These are phyloP conservation scores for Erodium moschatum DNA, from an alignment of 441 rosid genomes.

Conservation along the genomic window DNA sequence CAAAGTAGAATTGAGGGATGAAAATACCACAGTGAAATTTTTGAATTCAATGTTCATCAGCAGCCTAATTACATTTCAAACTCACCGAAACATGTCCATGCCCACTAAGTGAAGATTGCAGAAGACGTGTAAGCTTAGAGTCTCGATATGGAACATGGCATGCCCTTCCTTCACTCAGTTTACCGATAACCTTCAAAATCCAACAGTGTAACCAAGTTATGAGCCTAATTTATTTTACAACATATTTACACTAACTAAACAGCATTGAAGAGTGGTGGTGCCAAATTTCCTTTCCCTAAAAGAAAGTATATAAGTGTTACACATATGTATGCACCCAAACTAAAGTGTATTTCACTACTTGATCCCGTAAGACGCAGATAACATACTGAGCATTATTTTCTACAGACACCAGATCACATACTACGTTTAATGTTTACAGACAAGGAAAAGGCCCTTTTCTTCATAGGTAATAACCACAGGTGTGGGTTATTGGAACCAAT, in stretches of 20 bases:
- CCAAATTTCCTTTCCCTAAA: neutral
- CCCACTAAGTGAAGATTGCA: constrained; percentile 94
- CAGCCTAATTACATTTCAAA: constrained; percentile 20
- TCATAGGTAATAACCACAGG: neutral
- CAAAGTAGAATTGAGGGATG: neutral
- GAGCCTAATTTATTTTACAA: neutral
- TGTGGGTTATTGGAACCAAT: neutral
- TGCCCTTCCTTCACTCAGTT: constrained; percentile 95
- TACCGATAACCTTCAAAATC: constrained; percentile 79
- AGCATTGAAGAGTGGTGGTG: neutral
- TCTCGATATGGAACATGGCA: constrained; percentile 98
- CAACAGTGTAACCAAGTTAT: constrained; percentile 17
- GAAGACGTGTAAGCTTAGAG: constrained; percentile 96
- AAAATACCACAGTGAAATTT: neutral
- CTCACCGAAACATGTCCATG: constrained; percentile 99
- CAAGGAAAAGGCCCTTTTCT: neutral
- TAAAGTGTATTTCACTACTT: neutral
- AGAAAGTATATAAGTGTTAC: neutral
- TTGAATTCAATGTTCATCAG: constrained; percentile 8
- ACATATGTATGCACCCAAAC: neutral
- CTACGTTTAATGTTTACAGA: neutral
- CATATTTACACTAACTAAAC: neutral
- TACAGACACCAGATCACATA: neutral
- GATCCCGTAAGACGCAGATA: neutral
- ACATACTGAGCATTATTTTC: neutral